Evolutionary conservation across 257 asterid genomes (phyloP).

Genomic region (Plantago ovata): DNA sequence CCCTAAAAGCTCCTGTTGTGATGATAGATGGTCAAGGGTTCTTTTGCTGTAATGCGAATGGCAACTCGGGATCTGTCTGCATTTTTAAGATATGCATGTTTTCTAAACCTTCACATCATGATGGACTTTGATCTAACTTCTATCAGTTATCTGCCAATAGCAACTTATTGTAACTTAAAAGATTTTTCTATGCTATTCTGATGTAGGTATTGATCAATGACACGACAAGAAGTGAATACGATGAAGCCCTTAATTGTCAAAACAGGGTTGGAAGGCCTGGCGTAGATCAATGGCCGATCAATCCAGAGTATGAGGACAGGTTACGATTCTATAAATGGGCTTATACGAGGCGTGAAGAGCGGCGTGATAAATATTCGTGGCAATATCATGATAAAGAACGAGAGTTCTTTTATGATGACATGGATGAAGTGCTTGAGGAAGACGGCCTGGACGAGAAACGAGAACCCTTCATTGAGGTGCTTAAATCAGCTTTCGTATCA

Average conservation of each 20-base stretch:
- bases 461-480: constrained; percentile 63
- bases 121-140: constrained; percentile 6
- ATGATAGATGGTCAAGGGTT: not conserved
- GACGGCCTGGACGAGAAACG: constrained; percentile 39
- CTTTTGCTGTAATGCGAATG: not conserved
- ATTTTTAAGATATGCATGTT: not conserved
- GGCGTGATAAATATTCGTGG: constrained; percentile 44
- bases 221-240: constrained; percentile 57
- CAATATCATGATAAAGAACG: constrained; percentile 27
- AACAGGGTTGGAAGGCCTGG: constrained; percentile 32
- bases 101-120: constrained; percentile 2
- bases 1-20: not conserved
- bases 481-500: constrained; percentile 61
- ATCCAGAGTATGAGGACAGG: constrained; percentile 44
- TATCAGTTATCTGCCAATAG: not conserved
- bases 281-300: constrained; percentile 36
- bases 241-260: constrained; percentile 43
- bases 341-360: constrained; percentile 49
- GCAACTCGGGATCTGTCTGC: not conserved
- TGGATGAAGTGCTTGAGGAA: constrained; percentile 29
- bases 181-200: not conserved
- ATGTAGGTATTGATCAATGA: constrained; percentile 66
- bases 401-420: constrained; percentile 33
- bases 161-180: constrained; percentile 7
- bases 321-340: constrained; percentile 68